These are phyloP conservation scores for Deuterostichococcus epilithicus DNA, from an alignment of 139 green algal species.

Conservation along the genomic window DNA sequence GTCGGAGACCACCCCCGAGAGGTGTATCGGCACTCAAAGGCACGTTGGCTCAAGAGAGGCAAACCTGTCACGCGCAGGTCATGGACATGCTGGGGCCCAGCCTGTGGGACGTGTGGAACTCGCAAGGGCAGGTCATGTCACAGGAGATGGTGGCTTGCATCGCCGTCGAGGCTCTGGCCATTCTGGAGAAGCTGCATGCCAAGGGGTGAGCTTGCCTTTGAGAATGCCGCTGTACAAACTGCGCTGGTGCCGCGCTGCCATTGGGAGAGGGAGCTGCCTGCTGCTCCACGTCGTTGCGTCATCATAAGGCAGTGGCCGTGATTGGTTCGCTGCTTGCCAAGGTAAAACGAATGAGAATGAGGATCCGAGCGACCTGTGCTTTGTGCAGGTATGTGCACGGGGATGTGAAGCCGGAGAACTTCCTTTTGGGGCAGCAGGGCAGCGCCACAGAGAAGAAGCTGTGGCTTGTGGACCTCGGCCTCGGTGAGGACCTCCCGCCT, in stretches of 20 bases:
- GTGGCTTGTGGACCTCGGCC: constrained; percentile 94
- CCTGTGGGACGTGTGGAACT: constrained; percentile 98
- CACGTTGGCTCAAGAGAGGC: no score
- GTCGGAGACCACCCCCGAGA: no score
- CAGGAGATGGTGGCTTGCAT: constrained; percentile 99
- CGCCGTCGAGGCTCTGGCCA: constrained; percentile 92
- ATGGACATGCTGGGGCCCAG: constrained; percentile 98
- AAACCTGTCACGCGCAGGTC: no score
- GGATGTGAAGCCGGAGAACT: constrained; percentile 99
- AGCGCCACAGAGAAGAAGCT: constrained; percentile 89
- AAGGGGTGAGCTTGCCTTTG: constrained; percentile 82
- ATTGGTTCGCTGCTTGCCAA: constrained; percentile 94
- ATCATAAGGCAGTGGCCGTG: constrained; percentile 84
- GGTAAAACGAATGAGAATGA: constrained; percentile 17
- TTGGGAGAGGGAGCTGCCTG: not conserved
- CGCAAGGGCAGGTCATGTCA: constrained; percentile 86
- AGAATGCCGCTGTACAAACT: no score
- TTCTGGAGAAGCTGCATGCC: constrained; percentile 94
- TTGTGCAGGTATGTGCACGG: constrained; percentile 91
- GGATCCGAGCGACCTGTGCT: not conserved
- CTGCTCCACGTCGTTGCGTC: not conserved
- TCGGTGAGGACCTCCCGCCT: constrained; percentile 53
- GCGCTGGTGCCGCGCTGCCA: not conserved
- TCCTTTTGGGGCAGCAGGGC: constrained; percentile 84
- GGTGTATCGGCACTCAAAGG: no score